Conservation (phyloP, 805 yeast genomes). For the Candida chauliodis region DNA sequence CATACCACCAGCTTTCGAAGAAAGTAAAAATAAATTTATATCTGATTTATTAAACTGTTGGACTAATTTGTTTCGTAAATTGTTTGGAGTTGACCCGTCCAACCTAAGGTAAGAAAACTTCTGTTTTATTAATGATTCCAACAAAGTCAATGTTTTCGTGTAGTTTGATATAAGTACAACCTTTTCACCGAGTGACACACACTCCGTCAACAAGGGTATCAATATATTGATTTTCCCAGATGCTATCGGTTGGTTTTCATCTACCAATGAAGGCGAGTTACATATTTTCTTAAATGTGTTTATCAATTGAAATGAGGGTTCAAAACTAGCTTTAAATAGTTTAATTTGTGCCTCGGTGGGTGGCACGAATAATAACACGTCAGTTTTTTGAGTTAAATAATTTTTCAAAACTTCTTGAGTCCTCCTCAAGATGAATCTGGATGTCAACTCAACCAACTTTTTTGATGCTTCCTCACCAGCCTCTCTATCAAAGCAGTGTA, state of each 20-base stretch:
- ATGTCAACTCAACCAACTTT: slow-evolving; percentile 63
- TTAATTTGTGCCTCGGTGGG: slow-evolving; percentile 63
- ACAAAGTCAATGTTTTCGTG: slow-evolving; percentile 79
- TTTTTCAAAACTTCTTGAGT: slow-evolving; percentile 57
- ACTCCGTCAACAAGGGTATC: slow-evolving; percentile 50
- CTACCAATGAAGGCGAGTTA: slow-evolving; percentile 64
- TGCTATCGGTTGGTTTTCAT: slow-evolving; percentile 4
- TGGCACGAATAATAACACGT: slow-evolving; percentile 69
- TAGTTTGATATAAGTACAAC: slow-evolving; percentile 83
- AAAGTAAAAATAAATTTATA: slow-evolving; percentile 60
- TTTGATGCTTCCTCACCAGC: slow-evolving; percentile 62
- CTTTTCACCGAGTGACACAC: slow-evolving; percentile 59
- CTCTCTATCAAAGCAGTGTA: slow-evolving; percentile 48
- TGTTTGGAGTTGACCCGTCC: slow-evolving; percentile 81
- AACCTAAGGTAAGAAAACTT: slow-evolving; percentile 56
- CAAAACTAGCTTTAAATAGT: slow-evolving; percentile 50
- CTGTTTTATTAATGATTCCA: slow-evolving; percentile 54
- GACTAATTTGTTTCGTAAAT: slow-evolving; percentile 62
- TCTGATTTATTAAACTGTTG: slow-evolving; percentile 57
- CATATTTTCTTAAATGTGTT: slow-evolving; percentile 76
- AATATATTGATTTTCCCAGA: slow-evolving; percentile 69
- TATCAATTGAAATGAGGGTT: slow-evolving; percentile 60
- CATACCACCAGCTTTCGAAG: slow-evolving; percentile 91
- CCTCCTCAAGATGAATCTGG: slow-evolving; percentile 67
- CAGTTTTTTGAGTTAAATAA: slow-evolving; percentile 72